Conservation (phyloP, 2,329 filamentous ascomycete genomes). For the Beauveria brongniartii region DNA sequence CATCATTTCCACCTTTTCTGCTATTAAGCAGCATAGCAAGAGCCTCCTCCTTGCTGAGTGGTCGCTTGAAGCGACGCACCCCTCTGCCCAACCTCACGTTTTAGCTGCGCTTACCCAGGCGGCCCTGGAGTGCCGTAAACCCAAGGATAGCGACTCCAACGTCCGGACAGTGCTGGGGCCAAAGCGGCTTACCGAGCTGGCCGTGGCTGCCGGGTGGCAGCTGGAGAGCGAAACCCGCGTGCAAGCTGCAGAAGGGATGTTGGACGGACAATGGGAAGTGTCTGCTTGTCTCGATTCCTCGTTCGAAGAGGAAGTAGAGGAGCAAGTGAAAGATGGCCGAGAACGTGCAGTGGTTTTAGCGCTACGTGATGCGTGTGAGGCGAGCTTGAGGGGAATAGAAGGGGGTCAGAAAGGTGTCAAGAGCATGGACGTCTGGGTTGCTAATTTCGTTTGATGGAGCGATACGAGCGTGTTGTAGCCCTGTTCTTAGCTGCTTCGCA, state of each 20-base stretch:
- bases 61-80: constrained; percentile 9
- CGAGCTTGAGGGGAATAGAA: constrained; percentile 10
- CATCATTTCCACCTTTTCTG: constrained; percentile 11
- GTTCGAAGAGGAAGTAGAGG: constrained; percentile 12
- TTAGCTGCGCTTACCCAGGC: constrained; percentile 13
- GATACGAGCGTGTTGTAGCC: not conserved
- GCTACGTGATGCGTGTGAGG: constrained; percentile 13
- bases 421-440: constrained; percentile 13
- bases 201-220: constrained; percentile 11
- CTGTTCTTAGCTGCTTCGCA: not conserved
- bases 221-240: constrained; percentile 12
- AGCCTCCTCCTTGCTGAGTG: constrained; percentile 14
- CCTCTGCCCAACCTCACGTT: constrained; percentile 12
- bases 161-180: constrained; percentile 3
- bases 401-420: constrained; percentile 8
- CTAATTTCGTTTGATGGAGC: constrained; percentile 4
- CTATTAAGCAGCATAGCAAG: constrained; percentile 14
- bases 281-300: constrained; percentile 11
- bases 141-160: constrained; percentile 10
- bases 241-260: constrained; percentile 10
- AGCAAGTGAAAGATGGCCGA: constrained; percentile 12
- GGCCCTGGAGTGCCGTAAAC: constrained; percentile 12
- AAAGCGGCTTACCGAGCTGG: not conserved
- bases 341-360: constrained; percentile 14
- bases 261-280: constrained; percentile 15